Conservation (phyloP, 2,329 filamentous ascomycete species). For the Monilinia fructigena region DNA sequence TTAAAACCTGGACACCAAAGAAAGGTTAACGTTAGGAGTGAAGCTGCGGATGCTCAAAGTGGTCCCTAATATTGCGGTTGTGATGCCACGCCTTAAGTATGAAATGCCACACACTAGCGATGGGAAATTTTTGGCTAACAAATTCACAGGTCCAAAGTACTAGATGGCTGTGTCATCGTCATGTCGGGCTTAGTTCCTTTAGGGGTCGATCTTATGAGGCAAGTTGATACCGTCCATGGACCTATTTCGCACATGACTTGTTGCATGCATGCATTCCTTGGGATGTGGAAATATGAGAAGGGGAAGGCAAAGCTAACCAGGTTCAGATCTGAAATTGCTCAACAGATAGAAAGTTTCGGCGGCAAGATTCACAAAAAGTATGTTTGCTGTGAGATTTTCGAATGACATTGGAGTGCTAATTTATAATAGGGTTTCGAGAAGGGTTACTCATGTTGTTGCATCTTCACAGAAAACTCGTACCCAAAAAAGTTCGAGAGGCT, state of each 20-base stretch:
- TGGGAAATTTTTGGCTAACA: constrained; percentile 29
- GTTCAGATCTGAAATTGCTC: constrained; percentile 73
- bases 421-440: constrained; percentile 52
- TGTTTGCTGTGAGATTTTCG: constrained; percentile 8
- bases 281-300: constrained; percentile 1
- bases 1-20: constrained; percentile 43
- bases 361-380: constrained; percentile 55
- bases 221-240: constrained; percentile 25
- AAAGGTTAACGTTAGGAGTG: constrained; percentile 47
- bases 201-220: constrained; percentile 69
- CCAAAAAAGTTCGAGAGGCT: constrained; percentile 85
- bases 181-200: constrained; percentile 89
- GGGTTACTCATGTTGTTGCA: constrained; percentile 73
- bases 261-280: constrained; percentile 30
- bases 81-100: constrained; percentile 79
- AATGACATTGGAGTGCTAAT: constrained; percentile 2
- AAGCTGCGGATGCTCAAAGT: constrained; percentile 50
- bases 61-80: constrained; percentile 80
- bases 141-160: constrained; percentile 52
- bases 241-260: constrained; percentile 4
- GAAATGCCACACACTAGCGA: constrained; percentile 13
- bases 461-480: constrained; percentile 72
- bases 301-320: constrained; percentile 18
- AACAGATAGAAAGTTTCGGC: constrained; percentile 85
- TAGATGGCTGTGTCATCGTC: constrained; percentile 75